Conservation (phyloP, 805 yeast genomes). For the Starmerella ratchasimensis region DNA sequence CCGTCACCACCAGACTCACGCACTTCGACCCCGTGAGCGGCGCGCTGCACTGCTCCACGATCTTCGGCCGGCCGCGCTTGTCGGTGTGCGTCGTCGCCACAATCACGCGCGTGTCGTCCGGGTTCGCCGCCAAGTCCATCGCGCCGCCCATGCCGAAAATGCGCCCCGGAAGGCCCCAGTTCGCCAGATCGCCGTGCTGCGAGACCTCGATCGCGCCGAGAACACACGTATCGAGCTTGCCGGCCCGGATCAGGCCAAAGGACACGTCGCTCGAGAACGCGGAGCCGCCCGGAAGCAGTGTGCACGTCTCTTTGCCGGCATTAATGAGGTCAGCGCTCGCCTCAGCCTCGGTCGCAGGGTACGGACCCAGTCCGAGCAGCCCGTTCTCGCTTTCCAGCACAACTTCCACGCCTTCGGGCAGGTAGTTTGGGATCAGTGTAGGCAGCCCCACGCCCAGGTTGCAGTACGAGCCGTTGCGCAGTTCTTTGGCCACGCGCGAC, state of each 20-base stretch:
- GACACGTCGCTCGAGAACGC: conserved; percentile 38
- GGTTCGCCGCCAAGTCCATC: conserved; percentile 39
- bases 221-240: conserved; percentile 33
- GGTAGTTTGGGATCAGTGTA: conserved; percentile 33
- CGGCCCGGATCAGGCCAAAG: conserved; percentile 38
- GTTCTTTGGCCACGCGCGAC: conserved; percentile 35
- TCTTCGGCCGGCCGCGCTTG: conserved; percentile 36
- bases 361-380: conserved; percentile 38
- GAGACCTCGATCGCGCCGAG: conserved; percentile 41
- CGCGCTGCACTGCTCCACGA: conserved; percentile 32
- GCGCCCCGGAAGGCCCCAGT: conserved; percentile 40
- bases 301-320: conserved; percentile 41
- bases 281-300: conserved; percentile 35
- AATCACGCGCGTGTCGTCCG: conserved; percentile 33
- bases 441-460: conserved; percentile 42
- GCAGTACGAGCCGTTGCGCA: conserved; percentile 32
- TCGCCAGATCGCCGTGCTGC: conserved; percentile 36
- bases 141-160: conserved; percentile 45
- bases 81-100: conserved; percentile 38
- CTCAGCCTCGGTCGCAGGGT: conserved; percentile 29
- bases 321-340: conserved; percentile 38
- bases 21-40: conserved; percentile 37
- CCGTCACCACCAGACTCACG: conserved; percentile 35
- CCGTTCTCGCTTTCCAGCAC: conserved; percentile 39
- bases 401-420: conserved; percentile 29